Evolutionary conservation across 2,329 filamentous ascomycete species (phyloP), one percentile per base, ranked within the genome.

Genomic region (Aspergillus texensis): DNA sequence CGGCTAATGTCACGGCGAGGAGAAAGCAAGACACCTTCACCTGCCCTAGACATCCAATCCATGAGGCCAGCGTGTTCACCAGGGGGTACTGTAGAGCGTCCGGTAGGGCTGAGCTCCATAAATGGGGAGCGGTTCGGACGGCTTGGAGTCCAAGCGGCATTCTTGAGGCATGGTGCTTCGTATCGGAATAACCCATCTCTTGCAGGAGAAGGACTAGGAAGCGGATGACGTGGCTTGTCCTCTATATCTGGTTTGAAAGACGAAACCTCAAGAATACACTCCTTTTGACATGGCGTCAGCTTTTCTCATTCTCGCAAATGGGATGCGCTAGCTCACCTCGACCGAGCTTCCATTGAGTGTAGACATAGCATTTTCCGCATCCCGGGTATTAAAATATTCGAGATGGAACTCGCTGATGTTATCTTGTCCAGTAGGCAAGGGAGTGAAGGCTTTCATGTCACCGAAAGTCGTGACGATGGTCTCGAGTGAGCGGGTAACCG

Each of bases 401-500:
- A 77, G 69, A 62, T 75, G 75, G 62, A 79, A 79, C 36, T 78
- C 73, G 34, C 73, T 71, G 46, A 75, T 66, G 39, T 74, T 74
- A 16, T 68, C 66, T 58, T 77, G 74, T 12, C 67, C 67, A 32
- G 65, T 70, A 19, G 70, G 70, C 12, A 75, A 55, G 32, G 70
- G 62, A 32, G 71, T 69, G 58, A 80, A 77, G 2, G 73, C 69
- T 65, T 77, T 78, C 61, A 81, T 65, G 45, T 76, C 72, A 21
- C 79, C 79, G 66, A 78, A 80, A 19, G 73, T 75, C 57, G 70
- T 71, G 21, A 76, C 70, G 50, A 78, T 71, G 24, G 74, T 69
- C 61, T 79, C 75, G 54, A 81, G 70, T 62, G 88, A 83, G 55
- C 81, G 76, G 64, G 87, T 89, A 21, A 79, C 68, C 19, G 66